Base-by-base conservation (phyloP, 352 stramenopile genomes). In the Phytophthora cactorum region DNA sequence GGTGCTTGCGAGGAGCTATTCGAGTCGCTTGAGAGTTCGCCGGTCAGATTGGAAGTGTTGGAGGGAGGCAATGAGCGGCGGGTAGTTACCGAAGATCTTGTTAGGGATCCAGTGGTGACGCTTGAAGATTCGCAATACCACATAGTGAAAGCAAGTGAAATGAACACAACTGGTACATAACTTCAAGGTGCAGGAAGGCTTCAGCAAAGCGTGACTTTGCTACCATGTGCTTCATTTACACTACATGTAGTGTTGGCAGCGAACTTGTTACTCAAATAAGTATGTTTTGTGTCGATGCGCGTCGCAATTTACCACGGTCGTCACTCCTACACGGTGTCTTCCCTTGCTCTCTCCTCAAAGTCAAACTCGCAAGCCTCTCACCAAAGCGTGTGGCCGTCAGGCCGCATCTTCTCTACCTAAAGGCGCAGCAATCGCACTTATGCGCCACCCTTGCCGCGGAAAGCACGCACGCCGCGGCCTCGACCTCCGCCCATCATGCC, bases 401-500 rank as follows among this genome's bases (percentile, higher is more conserved):
- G 41, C 54, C 58, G 62, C 66, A 52, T 51, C 58, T 67, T 78
- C 49, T 78, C 70, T 78, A 78, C 66, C 66, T 75, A 75, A 64
- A 74, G 66, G 57, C 70, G 53, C 66, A 78, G 66, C 47, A 72
- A 52, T 56, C 32, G 44, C 56, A 45, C 65, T 87, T 88, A 91
- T 88, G 86, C 86, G 67, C 86, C 86, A 61, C 86, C 86, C 65
- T 86, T 87, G 67, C 86, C 86, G 29, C 82, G 81, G 79, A 93
- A 92, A 49, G 85, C 83, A 62, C 85, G 84, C 66, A 95, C 87
- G 43, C 84, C 85, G 34, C 91, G 86, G 47, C 89, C 86, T 27
- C 86, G 85, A 34, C 74, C 71, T 28, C 84, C 86, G 52, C 89
- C 89, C 72, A 91, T 93, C 86, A 98, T 97, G 59, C 91, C 93